Evolutionary conservation across 441 rosid species (phyloP).

Genomic region (Kokia cookei): DNA sequence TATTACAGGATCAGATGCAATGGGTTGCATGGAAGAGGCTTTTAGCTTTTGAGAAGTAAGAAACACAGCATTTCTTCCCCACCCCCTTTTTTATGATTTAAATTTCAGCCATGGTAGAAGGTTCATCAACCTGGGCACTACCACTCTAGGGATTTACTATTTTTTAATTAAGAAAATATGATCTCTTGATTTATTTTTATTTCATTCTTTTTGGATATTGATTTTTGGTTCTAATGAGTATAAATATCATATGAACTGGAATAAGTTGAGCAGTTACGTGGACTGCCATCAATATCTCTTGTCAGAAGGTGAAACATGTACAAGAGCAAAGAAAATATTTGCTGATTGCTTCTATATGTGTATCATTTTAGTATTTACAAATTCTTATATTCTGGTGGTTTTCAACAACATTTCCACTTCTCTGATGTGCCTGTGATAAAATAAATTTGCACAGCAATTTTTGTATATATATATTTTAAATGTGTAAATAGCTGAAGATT

Average conservation of each 20-base stretch:
- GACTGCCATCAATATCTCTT: neutral
- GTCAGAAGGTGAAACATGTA: neutral
- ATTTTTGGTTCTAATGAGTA: neutral
- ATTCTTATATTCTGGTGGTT: neutral
- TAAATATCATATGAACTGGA: neutral
- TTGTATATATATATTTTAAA: neutral
- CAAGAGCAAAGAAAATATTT: neutral
- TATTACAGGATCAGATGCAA: conserved; percentile 75
- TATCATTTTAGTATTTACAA: neutral
- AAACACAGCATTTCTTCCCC: neutral
- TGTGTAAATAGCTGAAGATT: neutral
- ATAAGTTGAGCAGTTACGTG: neutral
- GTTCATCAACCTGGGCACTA: neutral
- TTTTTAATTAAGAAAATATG: neutral
- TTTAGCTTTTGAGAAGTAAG: conserved; percentile 88
- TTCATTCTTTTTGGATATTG: neutral
- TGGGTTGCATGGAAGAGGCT: conserved; percentile 96
- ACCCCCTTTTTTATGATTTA: neutral
- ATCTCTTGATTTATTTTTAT: neutral
- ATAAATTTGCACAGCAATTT: neutral
- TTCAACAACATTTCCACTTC: neutral
- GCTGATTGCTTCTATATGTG: neutral
- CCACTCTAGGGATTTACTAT: neutral
- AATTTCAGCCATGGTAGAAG: neutral
- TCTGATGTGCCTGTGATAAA: neutral